These are phyloP conservation scores for Agaricus blazei DNA, from an alignment of 768 basidiomycete genomes.

Conservation along the genomic window DNA sequence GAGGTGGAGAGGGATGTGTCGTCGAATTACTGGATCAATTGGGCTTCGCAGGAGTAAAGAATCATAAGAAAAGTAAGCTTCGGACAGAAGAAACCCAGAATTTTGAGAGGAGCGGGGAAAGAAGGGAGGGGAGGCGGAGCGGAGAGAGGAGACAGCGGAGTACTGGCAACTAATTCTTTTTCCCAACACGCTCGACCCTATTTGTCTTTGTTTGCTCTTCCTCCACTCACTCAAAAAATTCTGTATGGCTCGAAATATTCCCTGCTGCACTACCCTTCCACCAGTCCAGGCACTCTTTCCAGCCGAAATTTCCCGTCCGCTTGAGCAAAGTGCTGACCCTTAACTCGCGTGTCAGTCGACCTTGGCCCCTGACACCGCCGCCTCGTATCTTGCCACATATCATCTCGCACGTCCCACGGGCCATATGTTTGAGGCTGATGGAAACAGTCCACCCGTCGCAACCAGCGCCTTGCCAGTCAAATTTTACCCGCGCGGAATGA, in stretches of 20 bases:
- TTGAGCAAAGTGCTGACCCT: too few species aligned
- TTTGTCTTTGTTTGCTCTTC: background rate
- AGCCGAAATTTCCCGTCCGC: background rate
- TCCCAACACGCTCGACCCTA: conserved; percentile 10
- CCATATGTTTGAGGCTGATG: background rate
- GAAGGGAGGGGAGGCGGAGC: background rate
- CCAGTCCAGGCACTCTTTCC: background rate
- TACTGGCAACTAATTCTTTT: conserved; percentile 5
- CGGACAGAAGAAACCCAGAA: conserved; percentile 6
- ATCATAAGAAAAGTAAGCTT: background rate
- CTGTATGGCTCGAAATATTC: background rate
- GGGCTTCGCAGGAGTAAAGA: conserved; percentile 4
- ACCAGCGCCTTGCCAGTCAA: background rate
- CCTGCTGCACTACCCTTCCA: background rate
- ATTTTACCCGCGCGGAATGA: background rate
- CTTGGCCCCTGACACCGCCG: conserved; percentile 6
- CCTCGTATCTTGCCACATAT: background rate
- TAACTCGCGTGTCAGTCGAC: background rate
- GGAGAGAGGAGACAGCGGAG: conserved; percentile 7
- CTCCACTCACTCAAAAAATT: background rate
- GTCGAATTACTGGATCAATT: background rate
- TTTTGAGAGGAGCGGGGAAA: background rate
- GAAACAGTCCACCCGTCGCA: conserved; percentile 7
- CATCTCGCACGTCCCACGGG: conserved; percentile 3
- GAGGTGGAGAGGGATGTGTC: conserved; percentile 13